Evolutionary conservation across 1,139 yeast species (phyloP), one percentile per base, ranked within the genome.

Genomic region (Trichomonascaceae sp.): DNA sequence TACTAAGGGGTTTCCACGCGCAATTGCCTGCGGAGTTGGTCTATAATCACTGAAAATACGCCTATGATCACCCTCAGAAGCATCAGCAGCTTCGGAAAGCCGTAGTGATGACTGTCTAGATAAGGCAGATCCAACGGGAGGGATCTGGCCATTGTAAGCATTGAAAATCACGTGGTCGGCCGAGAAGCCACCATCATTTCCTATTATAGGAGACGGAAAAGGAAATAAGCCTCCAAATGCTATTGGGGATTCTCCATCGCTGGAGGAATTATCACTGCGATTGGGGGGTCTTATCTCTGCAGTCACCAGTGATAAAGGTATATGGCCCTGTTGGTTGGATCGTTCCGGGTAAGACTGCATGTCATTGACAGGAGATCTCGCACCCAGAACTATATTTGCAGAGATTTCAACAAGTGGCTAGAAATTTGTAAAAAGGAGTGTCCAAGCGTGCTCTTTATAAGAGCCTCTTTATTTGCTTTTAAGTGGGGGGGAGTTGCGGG

Each of bases 121-220:
- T n/a, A 63, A 57, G n/a, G 63, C 55, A 13, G 62, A 44, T 15
- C 60, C 54, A 13, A 62, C 60, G 3, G 66, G 66, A 17, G 62
- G 53, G 50, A 56, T 60, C 17, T 52, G 53, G 44, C 64, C 66
- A 39, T 60, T 60, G 50, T 59, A 63, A 15, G 63, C 56, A 39
- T 57, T 55, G 54, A 63, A 62, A 3, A 63, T 52, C 15, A 52
- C 53, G 30, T 54, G 53, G 52, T 41, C 51, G 41, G 49, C 53
- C 10, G 47, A 13, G 45, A 45, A 50, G 27, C 19, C 19, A 20
- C 49, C 55, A 18, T 49, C 52, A 19, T 53, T 20, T 15, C 47
- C 59, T 2, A 66, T 59, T n/a, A 65, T 53, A 1, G 71, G 71
- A 13, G 70, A 67, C 1, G 71, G 70, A n/a, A 68, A 59, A 1